phyloP scores from a whole-genome alignment of 208 protist genomes.

The Zelonia costaricensis region DNA sequence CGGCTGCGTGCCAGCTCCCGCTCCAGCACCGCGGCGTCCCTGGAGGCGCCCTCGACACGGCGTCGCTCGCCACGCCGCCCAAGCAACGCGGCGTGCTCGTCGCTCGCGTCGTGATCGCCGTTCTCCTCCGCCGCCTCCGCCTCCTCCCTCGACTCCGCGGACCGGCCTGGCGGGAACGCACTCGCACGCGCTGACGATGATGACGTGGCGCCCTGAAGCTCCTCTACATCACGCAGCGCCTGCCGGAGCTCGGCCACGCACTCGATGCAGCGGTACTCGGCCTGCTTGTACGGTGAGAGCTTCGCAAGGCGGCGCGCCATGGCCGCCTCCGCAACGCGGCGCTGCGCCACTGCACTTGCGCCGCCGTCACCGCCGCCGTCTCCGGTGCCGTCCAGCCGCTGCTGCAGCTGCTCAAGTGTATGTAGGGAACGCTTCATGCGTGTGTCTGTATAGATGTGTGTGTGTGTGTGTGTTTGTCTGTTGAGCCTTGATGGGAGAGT shows the following conservation, averaged over 20 bases:
- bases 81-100: slow-evolving; percentile 13
- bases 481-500: neutral
- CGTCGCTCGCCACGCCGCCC: slow-evolving; percentile 3
- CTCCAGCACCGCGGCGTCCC: slow-evolving; percentile 15
- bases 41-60: neutral
- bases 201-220: slow-evolving; percentile 22
- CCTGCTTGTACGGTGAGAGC: slow-evolving; percentile 49
- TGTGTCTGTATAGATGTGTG: neutral
- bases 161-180: too few relatives aligned
- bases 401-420: slow-evolving; percentile 14
- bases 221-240: slow-evolving; percentile 28
- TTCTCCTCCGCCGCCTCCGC: neutral
- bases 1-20: slow-evolving; percentile 25
- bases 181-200: too few relatives aligned
- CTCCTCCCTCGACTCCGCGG: slow-evolving; percentile 5
- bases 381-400: neutral
- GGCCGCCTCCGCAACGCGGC: slow-evolving; percentile 8
- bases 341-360: neutral
- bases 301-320: slow-evolving; percentile 23
- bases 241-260: slow-evolving; percentile 44
- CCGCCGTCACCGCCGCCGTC: neutral
- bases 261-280: slow-evolving; percentile 54
- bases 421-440: slow-evolving; percentile 25
- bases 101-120: slow-evolving; percentile 4
- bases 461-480: neutral